phyloP scores from a whole-genome alignment of 2,329 filamentous ascomycete genomes.

The Lasiodiplodia sp. region DNA sequence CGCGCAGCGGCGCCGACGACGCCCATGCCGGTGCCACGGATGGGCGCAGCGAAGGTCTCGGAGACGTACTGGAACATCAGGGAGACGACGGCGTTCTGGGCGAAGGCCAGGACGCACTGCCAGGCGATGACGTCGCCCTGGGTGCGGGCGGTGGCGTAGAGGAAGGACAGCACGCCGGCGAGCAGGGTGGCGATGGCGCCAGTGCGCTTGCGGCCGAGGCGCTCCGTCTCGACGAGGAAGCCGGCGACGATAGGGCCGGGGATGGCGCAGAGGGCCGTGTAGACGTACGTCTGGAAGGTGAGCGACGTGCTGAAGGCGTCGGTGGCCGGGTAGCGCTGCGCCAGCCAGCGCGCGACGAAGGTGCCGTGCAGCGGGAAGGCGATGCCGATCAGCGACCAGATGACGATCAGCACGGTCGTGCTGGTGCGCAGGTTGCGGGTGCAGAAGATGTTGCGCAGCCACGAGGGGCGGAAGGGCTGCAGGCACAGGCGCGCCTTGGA shows the following conservation, averaged over 20 bases:
- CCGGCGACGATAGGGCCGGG: slow-evolving; percentile 57
- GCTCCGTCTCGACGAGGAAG: slow-evolving; percentile 42
- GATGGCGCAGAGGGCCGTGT: slow-evolving; percentile 61
- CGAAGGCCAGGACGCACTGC: slow-evolving; percentile 72
- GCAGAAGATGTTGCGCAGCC: slow-evolving; percentile 48
- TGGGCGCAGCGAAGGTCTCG: slow-evolving; percentile 76
- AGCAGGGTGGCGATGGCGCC: slow-evolving; percentile 52
- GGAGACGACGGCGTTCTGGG: slow-evolving; percentile 67
- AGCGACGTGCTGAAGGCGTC: slow-evolving; percentile 51
- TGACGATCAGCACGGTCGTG: slow-evolving; percentile 53
- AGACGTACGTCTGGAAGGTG: slow-evolving; percentile 63
- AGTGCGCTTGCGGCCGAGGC: slow-evolving; percentile 53
- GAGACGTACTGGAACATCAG: slow-evolving; percentile 80
- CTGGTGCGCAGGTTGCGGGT: slow-evolving; percentile 44
- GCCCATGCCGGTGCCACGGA: slow-evolving; percentile 74
- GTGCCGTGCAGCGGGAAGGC: slow-evolving; percentile 59
- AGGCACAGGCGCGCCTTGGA: slow-evolving; percentile 40
- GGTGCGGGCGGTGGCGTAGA: slow-evolving; percentile 58
- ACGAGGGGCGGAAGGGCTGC: slow-evolving; percentile 33
- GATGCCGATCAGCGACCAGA: slow-evolving; percentile 50
- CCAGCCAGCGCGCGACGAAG: slow-evolving; percentile 60
- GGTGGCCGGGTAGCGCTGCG: slow-evolving; percentile 59
- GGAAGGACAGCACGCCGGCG: slow-evolving; percentile 54
- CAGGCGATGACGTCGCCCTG: slow-evolving; percentile 67
- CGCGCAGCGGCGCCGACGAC: slow-evolving; percentile 76